phyloP scores from a whole-genome alignment of 73 alveolate species.

The Paramecium sonneborni region DNA sequence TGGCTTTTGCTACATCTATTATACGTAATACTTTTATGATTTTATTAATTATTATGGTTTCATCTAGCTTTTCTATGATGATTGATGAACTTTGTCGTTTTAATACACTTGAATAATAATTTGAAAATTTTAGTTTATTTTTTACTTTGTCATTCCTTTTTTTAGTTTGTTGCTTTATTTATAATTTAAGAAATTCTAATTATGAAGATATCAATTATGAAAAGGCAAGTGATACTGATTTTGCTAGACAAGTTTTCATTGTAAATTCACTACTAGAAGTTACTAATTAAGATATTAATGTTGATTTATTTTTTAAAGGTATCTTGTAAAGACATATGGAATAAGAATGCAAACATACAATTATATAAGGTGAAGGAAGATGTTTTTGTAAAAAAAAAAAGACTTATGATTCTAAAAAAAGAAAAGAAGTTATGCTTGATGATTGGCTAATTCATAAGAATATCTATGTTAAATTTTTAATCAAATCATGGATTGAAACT shows the following conservation, averaged over 20 bases:
- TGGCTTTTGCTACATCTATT: background rate
- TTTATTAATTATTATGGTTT: background rate
- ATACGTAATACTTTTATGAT: background rate
- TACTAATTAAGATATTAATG: background rate
- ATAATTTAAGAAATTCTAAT: background rate
- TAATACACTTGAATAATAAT: background rate
- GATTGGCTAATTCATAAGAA: constrained; percentile 5
- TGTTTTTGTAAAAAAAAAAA: constrained; percentile 61
- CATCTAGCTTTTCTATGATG: constrained; percentile 8
- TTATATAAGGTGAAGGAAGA: constrained; percentile 17
- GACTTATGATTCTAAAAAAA: constrained; percentile 48
- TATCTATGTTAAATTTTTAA: constrained; percentile 33
- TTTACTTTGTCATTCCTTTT: background rate
- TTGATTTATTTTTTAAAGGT: constrained; percentile 4
- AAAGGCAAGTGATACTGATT: background rate
- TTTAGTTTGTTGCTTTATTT: background rate
- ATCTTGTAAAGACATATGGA: constrained; percentile 27
- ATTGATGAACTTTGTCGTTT: background rate
- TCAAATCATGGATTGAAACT: constrained; percentile 58
- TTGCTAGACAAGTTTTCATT: background rate
- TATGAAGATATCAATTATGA: background rate
- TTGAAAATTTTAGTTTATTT: constrained; percentile 12
- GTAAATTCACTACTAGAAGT: background rate
- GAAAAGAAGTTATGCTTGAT: constrained; percentile 49
- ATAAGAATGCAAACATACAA: background rate